Evolutionary conservation across 2,329 filamentous ascomycete genomes (phyloP).

Genomic region (Tolypocladium album): DNA sequence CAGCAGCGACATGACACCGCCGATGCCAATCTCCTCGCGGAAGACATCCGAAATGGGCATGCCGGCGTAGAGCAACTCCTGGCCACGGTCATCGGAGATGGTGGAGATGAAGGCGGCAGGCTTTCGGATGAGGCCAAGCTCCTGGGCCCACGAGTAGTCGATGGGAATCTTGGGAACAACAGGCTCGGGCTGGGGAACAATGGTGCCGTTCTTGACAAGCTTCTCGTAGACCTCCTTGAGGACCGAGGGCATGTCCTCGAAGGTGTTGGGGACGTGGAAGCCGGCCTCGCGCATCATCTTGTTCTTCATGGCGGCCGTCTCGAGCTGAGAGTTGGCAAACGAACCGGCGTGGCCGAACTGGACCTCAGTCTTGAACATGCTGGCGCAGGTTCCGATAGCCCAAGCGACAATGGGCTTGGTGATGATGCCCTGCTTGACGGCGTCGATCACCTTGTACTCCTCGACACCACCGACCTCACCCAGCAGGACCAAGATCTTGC

Average conservation of each 20-base stretch:
- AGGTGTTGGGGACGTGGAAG: constrained; percentile 89
- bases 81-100: constrained; percentile 98
- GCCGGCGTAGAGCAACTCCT: constrained; percentile 95
- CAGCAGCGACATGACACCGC: constrained; percentile 98
- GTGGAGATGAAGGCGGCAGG: constrained; percentile 99
- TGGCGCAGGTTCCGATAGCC: constrained; percentile 98
- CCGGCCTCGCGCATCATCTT: constrained; percentile 91
- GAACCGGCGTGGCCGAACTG: constrained; percentile 98
- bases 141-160: constrained; percentile 99
- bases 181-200: constrained; percentile 80
- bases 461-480: constrained; percentile 99
- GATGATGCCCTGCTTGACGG: constrained; percentile 86
- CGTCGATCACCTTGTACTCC: constrained; percentile 99
- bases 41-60: constrained; percentile 99
- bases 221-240: constrained; percentile 80
- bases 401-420: constrained; percentile 98
- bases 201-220: constrained; percentile 73
- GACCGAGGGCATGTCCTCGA: constrained; percentile 79
- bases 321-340: constrained; percentile 97
- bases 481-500: constrained; percentile 92
- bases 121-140: constrained; percentile 98
- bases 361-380: constrained; percentile 99
- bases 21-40: constrained; percentile 96
- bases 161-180: constrained; percentile 97
- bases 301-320: constrained; percentile 96